These are phyloP conservation scores for Citeromyces nyonsensis DNA, from an alignment of 805 yeast genomes.

Conservation along the genomic window DNA sequence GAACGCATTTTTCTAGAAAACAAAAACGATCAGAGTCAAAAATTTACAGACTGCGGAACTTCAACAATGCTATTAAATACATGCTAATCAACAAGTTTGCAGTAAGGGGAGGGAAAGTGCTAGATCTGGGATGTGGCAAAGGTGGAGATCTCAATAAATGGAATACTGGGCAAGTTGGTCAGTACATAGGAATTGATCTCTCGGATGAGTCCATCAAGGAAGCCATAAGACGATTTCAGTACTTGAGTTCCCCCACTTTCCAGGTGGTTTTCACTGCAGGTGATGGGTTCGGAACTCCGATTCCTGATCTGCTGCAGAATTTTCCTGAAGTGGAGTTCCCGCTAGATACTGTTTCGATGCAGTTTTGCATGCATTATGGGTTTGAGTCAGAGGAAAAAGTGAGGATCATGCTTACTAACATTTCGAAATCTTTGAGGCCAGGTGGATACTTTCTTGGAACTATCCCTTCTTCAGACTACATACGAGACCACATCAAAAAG, in stretches of 20 bases:
- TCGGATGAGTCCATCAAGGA: conserved; percentile 80
- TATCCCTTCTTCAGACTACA: conserved; percentile 81
- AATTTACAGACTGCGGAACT: conserved; percentile 72
- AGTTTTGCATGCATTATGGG: conserved; percentile 91
- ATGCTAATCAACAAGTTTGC: conserved; percentile 65
- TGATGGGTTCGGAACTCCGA: conserved; percentile 66
- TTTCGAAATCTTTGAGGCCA: conserved; percentile 53
- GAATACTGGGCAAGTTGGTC: conserved; percentile 55
- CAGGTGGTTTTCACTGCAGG: conserved; percentile 83
- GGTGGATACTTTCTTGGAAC: conserved; percentile 93
- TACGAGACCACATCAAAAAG: conserved; percentile 46
- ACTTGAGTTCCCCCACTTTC: conserved; percentile 38
- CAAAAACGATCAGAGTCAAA: conserved; percentile 61
- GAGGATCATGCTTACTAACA: conserved; percentile 55
- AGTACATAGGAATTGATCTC: conserved; percentile 83
- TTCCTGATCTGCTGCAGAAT: conserved; percentile 52
- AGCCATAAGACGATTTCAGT: conserved; percentile 60
- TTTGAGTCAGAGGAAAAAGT: conserved; percentile 77
- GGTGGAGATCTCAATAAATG: conserved; percentile 95
- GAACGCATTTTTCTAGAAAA: conserved; percentile 53
- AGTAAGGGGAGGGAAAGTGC: conserved; percentile 34
- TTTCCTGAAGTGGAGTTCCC: conserved; percentile 61
- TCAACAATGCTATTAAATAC: conserved; percentile 85
- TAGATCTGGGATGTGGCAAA: conserved; percentile 93
- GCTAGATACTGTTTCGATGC: conserved; percentile 79